phyloP scores from a whole-genome alignment of 1,284 basidiomycete genomes.

The Cutaneotrichosporon cyanovorans region DNA sequence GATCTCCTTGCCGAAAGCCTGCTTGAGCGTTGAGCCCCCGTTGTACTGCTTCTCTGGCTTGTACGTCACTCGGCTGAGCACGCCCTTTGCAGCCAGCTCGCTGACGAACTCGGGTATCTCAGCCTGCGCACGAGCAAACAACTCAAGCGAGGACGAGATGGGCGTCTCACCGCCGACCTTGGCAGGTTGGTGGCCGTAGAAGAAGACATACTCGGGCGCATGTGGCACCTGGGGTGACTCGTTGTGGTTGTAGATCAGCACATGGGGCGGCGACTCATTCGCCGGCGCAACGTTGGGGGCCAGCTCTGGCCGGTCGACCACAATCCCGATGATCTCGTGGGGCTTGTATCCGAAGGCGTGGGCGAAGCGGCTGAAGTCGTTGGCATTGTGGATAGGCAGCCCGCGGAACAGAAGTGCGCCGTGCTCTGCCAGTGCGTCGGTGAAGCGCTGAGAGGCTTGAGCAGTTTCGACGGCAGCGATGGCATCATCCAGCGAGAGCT shows the following conservation, averaged over 20 bases:
- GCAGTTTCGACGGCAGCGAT: constrained; percentile 1
- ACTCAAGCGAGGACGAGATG: constrained; percentile 9
- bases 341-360: constrained; percentile 11
- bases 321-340: constrained; percentile 18
- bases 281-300: constrained; percentile 18
- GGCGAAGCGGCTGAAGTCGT: constrained; percentile 9
- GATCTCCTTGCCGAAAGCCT: constrained; percentile 18
- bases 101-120: constrained; percentile 17
- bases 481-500: constrained; percentile 4
- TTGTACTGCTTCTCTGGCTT: constrained; percentile 7
- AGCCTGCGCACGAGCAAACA: constrained; percentile 9
- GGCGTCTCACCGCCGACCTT: constrained; percentile 16
- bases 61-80: constrained; percentile 8
- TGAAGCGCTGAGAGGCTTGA: constrained; percentile 4
- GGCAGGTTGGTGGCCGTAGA: constrained; percentile 10
- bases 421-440: constrained; percentile 9
- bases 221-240: constrained; percentile 17
- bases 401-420: constrained; percentile 19
- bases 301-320: constrained; percentile 9
- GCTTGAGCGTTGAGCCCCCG: constrained; percentile 7
- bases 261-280: constrained; percentile 13
- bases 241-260: constrained; percentile 17
- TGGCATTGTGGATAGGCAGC: not conserved
- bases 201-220: constrained; percentile 16
- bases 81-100: constrained; percentile 6